A percentile compares a stretch with the other conserved stretches of the same genome.
Evolutionary conservation across 371 early-diverging fungal species (phyloP).

Genomic region (Choanephora cucurbitarum): DNA sequence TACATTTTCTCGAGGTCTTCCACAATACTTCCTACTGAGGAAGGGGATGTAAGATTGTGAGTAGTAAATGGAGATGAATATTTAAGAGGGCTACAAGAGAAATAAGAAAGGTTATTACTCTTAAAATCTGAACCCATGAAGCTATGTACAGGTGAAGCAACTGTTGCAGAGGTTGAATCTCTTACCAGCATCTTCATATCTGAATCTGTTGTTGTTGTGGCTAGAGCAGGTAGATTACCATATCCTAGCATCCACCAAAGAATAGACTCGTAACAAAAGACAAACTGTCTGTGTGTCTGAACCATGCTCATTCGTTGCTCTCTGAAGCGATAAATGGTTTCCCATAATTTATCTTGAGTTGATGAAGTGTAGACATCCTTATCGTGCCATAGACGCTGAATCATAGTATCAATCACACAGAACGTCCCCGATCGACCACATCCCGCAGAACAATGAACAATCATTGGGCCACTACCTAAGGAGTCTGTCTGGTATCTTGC

Average conservation of each 20-base stretch:
- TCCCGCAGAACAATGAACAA: slow-evolving; percentile 96
- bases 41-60: neutral
- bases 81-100: neutral
- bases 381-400: slow-evolving; percentile 29
- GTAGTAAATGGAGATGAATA: slow-evolving; percentile 1
- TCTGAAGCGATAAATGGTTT: slow-evolving; percentile 64
- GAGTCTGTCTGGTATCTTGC: slow-evolving; percentile 7
- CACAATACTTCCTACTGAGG: slow-evolving; percentile 16
- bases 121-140: neutral
- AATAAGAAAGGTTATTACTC: neutral
- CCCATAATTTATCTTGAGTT: slow-evolving; percentile 32
- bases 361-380: slow-evolving; percentile 43
- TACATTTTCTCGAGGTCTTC: slow-evolving; percentile 16
- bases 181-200: neutral
- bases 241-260: slow-evolving; percentile 46
- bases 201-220: neutral
- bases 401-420: slow-evolving; percentile 74
- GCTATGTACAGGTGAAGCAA: slow-evolving; percentile 3
- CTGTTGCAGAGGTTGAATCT: neutral
- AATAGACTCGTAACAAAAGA: slow-evolving; percentile 86
- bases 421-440: slow-evolving; percentile 95
- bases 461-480: slow-evolving; percentile 55
- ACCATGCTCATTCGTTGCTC: slow-evolving; percentile 82
- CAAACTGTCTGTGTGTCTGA: slow-evolving; percentile 82
- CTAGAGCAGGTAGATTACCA: slow-evolving; percentile 14